Base-by-base conservation (phyloP, 2,329 filamentous ascomycete species). In the Clonostachys byssicola region DNA sequence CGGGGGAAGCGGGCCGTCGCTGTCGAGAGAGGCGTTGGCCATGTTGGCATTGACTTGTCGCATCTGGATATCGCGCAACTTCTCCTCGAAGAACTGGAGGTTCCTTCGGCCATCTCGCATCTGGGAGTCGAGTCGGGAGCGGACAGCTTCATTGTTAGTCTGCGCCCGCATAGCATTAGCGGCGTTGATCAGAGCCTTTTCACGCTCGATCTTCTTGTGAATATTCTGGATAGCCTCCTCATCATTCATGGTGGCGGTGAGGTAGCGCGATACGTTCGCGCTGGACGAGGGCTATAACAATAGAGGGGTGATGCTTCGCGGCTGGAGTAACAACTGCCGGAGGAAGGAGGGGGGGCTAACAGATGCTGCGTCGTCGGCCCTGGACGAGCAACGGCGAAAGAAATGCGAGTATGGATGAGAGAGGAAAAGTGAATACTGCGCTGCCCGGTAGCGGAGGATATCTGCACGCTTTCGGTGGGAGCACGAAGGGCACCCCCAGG, bases 181-280 rank as follows among this genome's bases (percentile, higher is more conserved):
- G 60, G 90, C 92, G 68, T 88, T 88, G 77, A 99, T 94, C 63
- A 97, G 85, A 60, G 87, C 88, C 78, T 92, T 92, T 73, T 99
- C 94, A 67, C 92, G 86, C 77, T 96, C 90, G 70, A 99, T 97
- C 86, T 99, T 97, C 75, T 86, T 88, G 73, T 88, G 84, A 73
- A 99, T 91, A 68, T 90, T 88, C 71, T 83, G 83, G 70, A 84
- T 76, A 56, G 78, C 75, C 60, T 84, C 78, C 53, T 84, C 79
- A 63, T 84, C 80, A 65, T 77, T 80, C 77, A 84, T 85, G 65
- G 64, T 73, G 70, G 68, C 66, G 62, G 63, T 56, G 58, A 56
- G 59, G 49, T 58, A 63, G 45, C 64, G 63, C 63, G 65, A 64
- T 66, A 49, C 62, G 65, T 64, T 57, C 64, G 65, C 66, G 64